These are phyloP conservation scores for Aspergillus campestris DNA, from an alignment of 495 filamentous ascomycete genomes.

Conservation along the genomic window DNA sequence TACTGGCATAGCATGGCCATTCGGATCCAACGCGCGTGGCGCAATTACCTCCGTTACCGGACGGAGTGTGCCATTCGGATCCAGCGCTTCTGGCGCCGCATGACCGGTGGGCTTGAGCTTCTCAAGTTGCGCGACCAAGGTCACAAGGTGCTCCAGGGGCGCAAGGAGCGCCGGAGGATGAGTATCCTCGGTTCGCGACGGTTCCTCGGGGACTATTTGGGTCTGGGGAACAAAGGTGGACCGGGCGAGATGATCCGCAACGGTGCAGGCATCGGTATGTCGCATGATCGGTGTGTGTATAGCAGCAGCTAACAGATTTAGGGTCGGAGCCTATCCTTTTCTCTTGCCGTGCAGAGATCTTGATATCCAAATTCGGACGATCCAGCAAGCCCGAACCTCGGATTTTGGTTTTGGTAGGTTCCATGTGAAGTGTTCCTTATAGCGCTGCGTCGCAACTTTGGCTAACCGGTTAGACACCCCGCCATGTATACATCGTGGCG, in stretches of 20 bases:
- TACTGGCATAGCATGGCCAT: slow-evolving; percentile 99
- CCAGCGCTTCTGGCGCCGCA: slow-evolving; percentile 89
- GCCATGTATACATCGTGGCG: slow-evolving; percentile 77
- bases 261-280: slow-evolving; percentile 51
- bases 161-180: slow-evolving; percentile 86
- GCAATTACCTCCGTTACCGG: slow-evolving; percentile 87
- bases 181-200: slow-evolving; percentile 83
- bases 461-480: slow-evolving; percentile 50
- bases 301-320: slow-evolving; percentile 10
- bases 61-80: slow-evolving; percentile 90
- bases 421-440: background rate
- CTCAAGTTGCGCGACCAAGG: slow-evolving; percentile 83
- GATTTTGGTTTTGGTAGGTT: slow-evolving; percentile 64
- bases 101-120: slow-evolving; percentile 78
- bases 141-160: slow-evolving; percentile 70
- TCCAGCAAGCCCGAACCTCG: slow-evolving; percentile 88
- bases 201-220: slow-evolving; percentile 94
- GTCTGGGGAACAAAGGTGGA: slow-evolving; percentile 69
- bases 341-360: slow-evolving; percentile 79
- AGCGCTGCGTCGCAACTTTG: background rate
- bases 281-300: background rate
- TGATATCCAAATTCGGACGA: slow-evolving; percentile 89
- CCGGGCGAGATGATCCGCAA: slow-evolving; percentile 74
- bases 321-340: slow-evolving; percentile 71
- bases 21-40: slow-evolving; percentile 93